Base-by-base conservation (phyloP, 2,329 filamentous ascomycete genomes). In the Penicillium decumbens region DNA sequence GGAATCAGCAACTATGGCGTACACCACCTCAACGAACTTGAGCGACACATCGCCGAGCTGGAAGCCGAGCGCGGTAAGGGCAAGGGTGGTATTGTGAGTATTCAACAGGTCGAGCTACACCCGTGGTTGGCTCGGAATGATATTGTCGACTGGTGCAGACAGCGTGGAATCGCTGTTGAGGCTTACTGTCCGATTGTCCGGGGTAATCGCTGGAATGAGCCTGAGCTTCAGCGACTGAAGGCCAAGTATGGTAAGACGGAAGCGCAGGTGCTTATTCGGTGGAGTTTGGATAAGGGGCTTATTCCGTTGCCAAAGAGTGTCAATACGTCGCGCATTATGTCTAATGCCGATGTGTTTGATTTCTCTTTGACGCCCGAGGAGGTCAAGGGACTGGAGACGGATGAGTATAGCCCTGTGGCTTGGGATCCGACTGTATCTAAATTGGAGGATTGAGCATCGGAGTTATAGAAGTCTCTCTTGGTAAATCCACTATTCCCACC, bases 21-120 rank as follows among this genome's bases (percentile, higher is more conserved):
- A 23, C 80, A 80, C 51, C 87, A 89, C 74, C 76, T 89, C 46
- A 77, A 86, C 56, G 85, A 89, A 64, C 72, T 89, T 25, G 50
- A 58, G 37, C 42, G 27, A n/a, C 51, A 59, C 18, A 76, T 87
- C 56, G 75, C 75, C 1, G 44, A 49, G 10, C 47, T 56, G 4
- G 53, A 56, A 24, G 18, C 40, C 6, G 55, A 58, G 24, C 49
- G 53, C 18, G 55, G 55, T 9, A 79, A 79, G 0, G 80, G 79
- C 8, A 82, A 84, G 0, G 74, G 75, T 0, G 77, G 86, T 33
- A 65, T 72, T 3, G 85, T 87, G 0, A 79, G 81, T 1, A 78
- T 90, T 49, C 90, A 91, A 65, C 88, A 91, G 69, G 83, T 90
- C 60, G 85, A 90, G 66, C 80, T 89, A 0, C 86, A 90, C 54